Evolutionary conservation across 164 flowering plant species (phyloP), one percentile per base, ranked within the genome.

Genomic region (Aristolochia californica): DNA sequence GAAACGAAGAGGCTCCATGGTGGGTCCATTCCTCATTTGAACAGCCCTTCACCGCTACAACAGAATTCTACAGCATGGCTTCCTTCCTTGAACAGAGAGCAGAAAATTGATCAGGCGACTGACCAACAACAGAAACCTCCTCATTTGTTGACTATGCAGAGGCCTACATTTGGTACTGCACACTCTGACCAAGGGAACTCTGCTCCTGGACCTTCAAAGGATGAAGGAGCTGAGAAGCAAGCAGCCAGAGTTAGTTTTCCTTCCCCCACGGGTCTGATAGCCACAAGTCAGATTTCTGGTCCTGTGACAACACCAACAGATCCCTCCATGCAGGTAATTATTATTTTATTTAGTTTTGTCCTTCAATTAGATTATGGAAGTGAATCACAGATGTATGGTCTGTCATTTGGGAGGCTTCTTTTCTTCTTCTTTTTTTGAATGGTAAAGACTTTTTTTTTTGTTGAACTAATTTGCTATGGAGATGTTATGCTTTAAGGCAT

Each of bases 1-100:
- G 96, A 91, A 60, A 63, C 77, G 13, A 80, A 75, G 61, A 83
- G 82, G 70, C 26, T 77, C 60, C 90, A 68, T 5, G 70, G 73
- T 62, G 85, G 83, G 34, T 59, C 86, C 52, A 45, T 74, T 54
- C 23, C 91, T 50, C 78, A 79, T 50, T 57, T 77, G 58, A 5
- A 74, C 62, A 80, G 53, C 67, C 77, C 59, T 69, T 56, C 81
- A 53, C n/a, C 75, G 13, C 5, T 70, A 57, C 89, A 76, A 58
- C 86, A 76, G 64, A 80, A 62, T 68, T 59, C 77, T 30, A 72
- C 57, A 59, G 60, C 81, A 48, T 75, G 88, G 89, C 82, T 75
- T 65, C 55, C 83, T 21, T 65, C 79, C 10, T 45, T 72, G 23
- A 73, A 43, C 55, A 73, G 74, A 61, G 90, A 83, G 53, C 77